These are phyloP conservation scores for Ceratocystis albifundus DNA, from an alignment of 2,329 filamentous ascomycete species.

Conservation along the genomic window DNA sequence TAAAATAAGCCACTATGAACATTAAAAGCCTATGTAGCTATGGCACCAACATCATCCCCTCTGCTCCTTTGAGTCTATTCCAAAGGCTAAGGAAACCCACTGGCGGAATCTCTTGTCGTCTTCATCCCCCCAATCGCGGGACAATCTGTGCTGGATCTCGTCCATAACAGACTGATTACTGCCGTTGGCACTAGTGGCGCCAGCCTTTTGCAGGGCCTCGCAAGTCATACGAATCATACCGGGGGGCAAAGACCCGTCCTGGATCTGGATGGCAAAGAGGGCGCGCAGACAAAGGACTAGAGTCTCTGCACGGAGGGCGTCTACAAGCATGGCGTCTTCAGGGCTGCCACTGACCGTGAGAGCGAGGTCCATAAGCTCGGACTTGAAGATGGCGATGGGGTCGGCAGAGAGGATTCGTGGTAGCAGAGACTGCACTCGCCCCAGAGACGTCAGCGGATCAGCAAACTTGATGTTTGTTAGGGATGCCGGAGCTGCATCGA, in stretches of 20 bases:
- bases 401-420: slow-evolving; percentile 1
- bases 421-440: slow-evolving; percentile 14
- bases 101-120: slow-evolving; percentile 5
- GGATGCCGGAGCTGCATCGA: not conserved
- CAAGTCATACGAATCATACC: slow-evolving; percentile 3
- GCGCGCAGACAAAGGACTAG: not conserved
- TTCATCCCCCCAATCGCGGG: slow-evolving; percentile 7
- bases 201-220: not conserved
- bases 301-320: not conserved
- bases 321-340: not conserved
- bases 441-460: not conserved
- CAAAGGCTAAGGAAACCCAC: slow-evolving; percentile 6
- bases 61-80: slow-evolving; percentile 1
- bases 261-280: slow-evolving; percentile 1
- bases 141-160: not conserved
- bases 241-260: not conserved
- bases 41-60: not conserved
- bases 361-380: slow-evolving; percentile 11
- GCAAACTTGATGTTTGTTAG: not conserved
- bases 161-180: not conserved
- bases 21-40: not conserved
- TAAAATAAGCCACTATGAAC: not conserved
- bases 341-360: not conserved
- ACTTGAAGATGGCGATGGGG: slow-evolving; percentile 11
- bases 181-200: not conserved